phyloP scores from a whole-genome alignment of 148 eudicot species.

The Rhododendron griersonianum region DNA sequence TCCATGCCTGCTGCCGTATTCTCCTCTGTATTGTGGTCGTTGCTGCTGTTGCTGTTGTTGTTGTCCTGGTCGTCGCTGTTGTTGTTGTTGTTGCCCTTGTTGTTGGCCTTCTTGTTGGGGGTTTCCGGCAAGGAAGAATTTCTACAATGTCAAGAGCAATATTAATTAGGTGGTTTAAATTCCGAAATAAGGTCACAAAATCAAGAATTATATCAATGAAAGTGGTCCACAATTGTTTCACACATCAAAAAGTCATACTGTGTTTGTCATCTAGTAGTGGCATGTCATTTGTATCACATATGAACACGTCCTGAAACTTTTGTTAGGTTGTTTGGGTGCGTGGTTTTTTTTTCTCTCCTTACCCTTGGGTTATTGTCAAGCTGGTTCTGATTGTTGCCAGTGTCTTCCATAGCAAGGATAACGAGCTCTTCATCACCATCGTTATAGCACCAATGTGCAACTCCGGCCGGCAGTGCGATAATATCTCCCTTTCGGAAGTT shows the following conservation, averaged over 20 bases:
- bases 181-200: background rate
- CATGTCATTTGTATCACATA: no score
- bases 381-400: slow-evolving; percentile 55
- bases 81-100: background rate
- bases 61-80: background rate
- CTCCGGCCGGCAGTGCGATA: slow-evolving; percentile 60
- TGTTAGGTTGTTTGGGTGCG: no score
- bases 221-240: background rate
- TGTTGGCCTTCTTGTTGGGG: background rate
- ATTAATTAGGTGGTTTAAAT: background rate
- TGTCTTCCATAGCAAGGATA: slow-evolving; percentile 38
- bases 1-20: slow-evolving; percentile 2
- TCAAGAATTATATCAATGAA: background rate
- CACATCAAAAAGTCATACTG: no score
- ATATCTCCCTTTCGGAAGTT: slow-evolving; percentile 55
- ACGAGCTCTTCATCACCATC: slow-evolving; percentile 53
- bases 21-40: background rate
- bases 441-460: slow-evolving; percentile 69
- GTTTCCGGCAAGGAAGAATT: background rate
- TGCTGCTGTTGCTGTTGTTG: background rate
- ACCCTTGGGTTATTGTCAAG: slow-evolving; percentile 69
- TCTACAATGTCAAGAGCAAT: background rate
- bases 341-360: background rate
- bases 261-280: no score
- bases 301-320: no score